A percentile compares a stretch with the other conserved stretches of the same genome.
Conservation (phyloP, 192 early-diverging fungal genomes). For the Ambispora gerdemannii region DNA sequence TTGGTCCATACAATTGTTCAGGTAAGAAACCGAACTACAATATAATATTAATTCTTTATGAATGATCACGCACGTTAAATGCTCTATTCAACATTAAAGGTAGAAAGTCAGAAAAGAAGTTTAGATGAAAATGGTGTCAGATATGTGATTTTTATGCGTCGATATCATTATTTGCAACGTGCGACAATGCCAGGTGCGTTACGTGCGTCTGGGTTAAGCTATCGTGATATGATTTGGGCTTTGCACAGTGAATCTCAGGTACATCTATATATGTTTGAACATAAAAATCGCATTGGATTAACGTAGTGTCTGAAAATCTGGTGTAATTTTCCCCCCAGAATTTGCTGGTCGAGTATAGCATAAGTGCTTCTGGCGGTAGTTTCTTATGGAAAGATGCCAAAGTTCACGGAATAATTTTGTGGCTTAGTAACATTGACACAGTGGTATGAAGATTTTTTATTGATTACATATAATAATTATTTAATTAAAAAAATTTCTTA, state of each 20-base stretch:
- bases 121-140: conserved; percentile 86
- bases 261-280: too few species aligned
- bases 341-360: conserved; percentile 59
- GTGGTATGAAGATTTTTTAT: conserved; percentile 50
- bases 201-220: conserved; percentile 45
- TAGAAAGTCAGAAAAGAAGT: conserved; percentile 65
- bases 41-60: not conserved
- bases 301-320: too few species aligned
- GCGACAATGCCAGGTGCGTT: conserved; percentile 51
- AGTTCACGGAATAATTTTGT: conserved; percentile 78
- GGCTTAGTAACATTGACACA: conserved; percentile 73
- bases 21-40: conserved; percentile 34
- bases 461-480: too few species aligned
- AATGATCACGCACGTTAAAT: not conserved
- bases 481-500: too few species aligned
- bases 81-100: conserved; percentile 44
- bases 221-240: conserved; percentile 81
- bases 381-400: conserved; percentile 80
- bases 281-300: too few species aligned
- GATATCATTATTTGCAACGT: conserved; percentile 59
- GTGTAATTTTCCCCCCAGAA: too few species aligned
- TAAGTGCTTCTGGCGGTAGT: conserved; percentile 51
- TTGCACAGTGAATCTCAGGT: conserved; percentile 89
- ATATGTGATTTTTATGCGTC: conserved; percentile 69
- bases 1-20: conserved; percentile 72